Percentiles rank a stretch among this genome's conserved stretches.
phyloP scores from a whole-genome alignment of 805 yeast genomes.

The Yarrowia sp. region DNA sequence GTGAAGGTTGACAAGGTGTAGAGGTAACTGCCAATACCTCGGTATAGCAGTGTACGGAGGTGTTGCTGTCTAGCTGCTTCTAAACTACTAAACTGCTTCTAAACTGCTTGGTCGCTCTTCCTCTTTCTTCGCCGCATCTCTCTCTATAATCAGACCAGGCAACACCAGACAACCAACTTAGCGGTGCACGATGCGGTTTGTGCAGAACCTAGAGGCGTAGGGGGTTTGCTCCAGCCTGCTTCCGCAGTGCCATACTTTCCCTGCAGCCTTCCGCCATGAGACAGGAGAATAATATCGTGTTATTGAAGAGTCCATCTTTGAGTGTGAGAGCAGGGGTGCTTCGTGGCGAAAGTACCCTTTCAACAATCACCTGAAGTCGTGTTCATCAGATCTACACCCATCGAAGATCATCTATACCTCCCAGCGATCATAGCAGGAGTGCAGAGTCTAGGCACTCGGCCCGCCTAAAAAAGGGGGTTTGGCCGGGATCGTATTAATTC shows the following conservation, averaged over 20 bases:
- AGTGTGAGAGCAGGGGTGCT: background rate
- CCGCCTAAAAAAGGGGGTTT: background rate
- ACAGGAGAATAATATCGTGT: background rate
- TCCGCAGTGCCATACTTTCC: slow-evolving; percentile 30
- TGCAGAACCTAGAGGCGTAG: slow-evolving; percentile 2
- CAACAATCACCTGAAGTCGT: too few relatives aligned
- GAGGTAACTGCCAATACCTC: too few relatives aligned
- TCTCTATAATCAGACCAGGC: too few relatives aligned
- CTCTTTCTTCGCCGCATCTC: too few relatives aligned
- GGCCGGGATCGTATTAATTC: slow-evolving; percentile 10
- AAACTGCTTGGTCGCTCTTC: too few relatives aligned
- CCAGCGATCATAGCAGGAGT: background rate
- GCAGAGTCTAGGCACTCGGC: background rate
- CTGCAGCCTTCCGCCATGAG: slow-evolving; percentile 19
- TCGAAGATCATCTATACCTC: background rate
- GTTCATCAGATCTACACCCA: background rate
- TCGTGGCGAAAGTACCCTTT: background rate
- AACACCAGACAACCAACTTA: slow-evolving; percentile 1
- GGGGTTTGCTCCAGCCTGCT: background rate
- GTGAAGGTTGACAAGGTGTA: too few relatives aligned
- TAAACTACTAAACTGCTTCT: too few relatives aligned
- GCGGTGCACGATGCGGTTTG: background rate
- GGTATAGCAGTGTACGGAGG: too few relatives aligned
- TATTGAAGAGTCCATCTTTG: too few relatives aligned
- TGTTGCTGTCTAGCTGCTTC: too few relatives aligned